Base-by-base conservation (phyloP, 805 yeast species). In the Yamadazyma ubonensis region DNA sequence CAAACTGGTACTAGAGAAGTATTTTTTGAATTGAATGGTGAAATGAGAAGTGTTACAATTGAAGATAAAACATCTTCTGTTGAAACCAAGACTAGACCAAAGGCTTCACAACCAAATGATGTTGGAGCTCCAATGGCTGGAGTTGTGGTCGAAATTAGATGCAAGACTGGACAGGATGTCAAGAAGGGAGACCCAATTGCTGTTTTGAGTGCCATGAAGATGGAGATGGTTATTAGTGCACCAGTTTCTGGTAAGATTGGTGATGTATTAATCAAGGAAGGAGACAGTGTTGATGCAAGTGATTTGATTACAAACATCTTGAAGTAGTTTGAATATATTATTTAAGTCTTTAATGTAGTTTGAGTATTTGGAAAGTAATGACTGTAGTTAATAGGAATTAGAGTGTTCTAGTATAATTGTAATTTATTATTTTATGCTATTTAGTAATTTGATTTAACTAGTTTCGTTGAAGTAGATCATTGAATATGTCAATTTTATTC, bases 91-190 rank as follows among this genome's bases (percentile, higher is more conserved):
- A 71, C 91, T 22, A 83, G 96, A 61, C 86, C 91, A 52, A 93
- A 91, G 76, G 98, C 97, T 41, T 88, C 85, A 53, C 86, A 87
- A 64, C 87, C 95, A 44, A 84, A 82, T 58, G 96, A 93, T 53
- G 83, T 93, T 48, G 98, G 98, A 53, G 95, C 99, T 5, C 99
- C 99, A 67, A 91, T 91, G 98, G 95, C 98, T 29, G 99, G 99
- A 72, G 97, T 90, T 49, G 87, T 91, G 46, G 87, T 91, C 49
- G 99, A 93, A 69, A 86, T 90, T 39, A 86, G 95, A 59, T 88
- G 89, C 48, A 86, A 88, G 72, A 78, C 79, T 52, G 96, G 95
- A 45, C 76, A 81, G 38, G 84, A 83, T 50, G 96, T 93, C 50
- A 88, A 87, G 78, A 91, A 91, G 79, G 99, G 99, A 51, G 96